phyloP scores from a whole-genome alignment of 441 rosid genomes.

The Pelargonium myrrhifolium region DNA sequence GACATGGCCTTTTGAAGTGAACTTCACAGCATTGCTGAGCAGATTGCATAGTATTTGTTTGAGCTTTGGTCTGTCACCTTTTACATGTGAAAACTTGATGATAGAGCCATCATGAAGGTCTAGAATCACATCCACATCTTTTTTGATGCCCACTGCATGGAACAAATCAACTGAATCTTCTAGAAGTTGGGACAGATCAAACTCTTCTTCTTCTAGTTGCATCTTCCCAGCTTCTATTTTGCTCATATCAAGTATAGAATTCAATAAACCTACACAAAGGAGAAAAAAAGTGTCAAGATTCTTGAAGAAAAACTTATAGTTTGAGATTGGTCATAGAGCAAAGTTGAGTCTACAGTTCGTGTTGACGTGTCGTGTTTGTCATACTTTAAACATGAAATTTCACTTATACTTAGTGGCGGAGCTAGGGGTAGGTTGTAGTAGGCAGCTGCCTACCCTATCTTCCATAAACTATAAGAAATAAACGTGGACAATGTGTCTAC shows the following conservation, averaged over 20 bases:
- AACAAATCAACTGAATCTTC: constrained; percentile 53
- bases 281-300: no score
- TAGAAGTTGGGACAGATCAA: constrained; percentile 44
- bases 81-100: constrained; percentile 37
- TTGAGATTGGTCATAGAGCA: no score
- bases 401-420: no score
- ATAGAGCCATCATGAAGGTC: constrained; percentile 59
- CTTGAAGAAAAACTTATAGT: no score
- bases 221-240: constrained; percentile 80
- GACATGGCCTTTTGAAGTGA: constrained; percentile 57
- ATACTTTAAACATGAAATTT: no score
- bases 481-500: no score
- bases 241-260: constrained; percentile 64
- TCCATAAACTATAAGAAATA: no score
- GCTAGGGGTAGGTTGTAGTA: no score
- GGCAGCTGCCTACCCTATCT: no score
- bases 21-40: constrained; percentile 74
- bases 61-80: constrained; percentile 60
- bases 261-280: constrained; percentile 40
- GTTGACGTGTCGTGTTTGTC: no score
- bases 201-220: constrained; percentile 62
- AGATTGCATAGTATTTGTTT: constrained; percentile 61
- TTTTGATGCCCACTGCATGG: constrained; percentile 51
- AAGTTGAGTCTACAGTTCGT: no score
- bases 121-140: constrained; percentile 57